A percentile compares a stretch with the other conserved stretches of the same genome.
Conservation (phyloP, 2,329 filamentous ascomycete species). For the Epicoccum nigrum region DNA sequence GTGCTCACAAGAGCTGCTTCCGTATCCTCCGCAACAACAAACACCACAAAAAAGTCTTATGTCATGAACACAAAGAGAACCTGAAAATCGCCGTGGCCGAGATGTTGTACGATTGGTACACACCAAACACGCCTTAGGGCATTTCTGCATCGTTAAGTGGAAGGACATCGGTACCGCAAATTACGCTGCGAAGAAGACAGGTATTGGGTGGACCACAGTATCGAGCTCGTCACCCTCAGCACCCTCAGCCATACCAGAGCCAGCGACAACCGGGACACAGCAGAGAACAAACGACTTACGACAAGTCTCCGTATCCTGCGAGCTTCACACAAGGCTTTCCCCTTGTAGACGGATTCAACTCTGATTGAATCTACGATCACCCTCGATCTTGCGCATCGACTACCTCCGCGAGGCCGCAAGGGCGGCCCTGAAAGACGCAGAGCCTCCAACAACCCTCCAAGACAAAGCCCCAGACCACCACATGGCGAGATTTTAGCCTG, state of each 20-base stretch:
- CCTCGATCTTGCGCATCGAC: not conserved
- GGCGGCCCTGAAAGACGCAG: not conserved
- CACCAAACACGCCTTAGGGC: not conserved
- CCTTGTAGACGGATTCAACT: not conserved
- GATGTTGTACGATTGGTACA: not conserved
- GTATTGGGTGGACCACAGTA: too few species aligned
- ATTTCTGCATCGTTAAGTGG: not conserved
- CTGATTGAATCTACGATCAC: not conserved
- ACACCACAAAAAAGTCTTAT: not conserved
- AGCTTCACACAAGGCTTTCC: not conserved
- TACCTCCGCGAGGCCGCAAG: not conserved
- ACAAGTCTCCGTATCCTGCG: too few species aligned
- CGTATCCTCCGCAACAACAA: not conserved
- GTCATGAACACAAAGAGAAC: not conserved
- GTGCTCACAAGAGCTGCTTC: not conserved
- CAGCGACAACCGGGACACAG: too few species aligned
- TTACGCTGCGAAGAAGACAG: not conserved
- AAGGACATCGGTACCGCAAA: not conserved
- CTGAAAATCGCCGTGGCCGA: not conserved
- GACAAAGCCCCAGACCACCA: not conserved
- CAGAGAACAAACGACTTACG: too few species aligned
- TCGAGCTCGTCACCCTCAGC: too few species aligned
- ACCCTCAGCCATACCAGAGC: too few species aligned
- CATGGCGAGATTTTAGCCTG: too few species aligned
- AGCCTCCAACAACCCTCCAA: not conserved